A percentile compares a stretch with the other conserved stretches of the same genome.
Conservation (phyloP, 2,329 filamentous ascomycete species). For the Botrytis sinoallii region DNA sequence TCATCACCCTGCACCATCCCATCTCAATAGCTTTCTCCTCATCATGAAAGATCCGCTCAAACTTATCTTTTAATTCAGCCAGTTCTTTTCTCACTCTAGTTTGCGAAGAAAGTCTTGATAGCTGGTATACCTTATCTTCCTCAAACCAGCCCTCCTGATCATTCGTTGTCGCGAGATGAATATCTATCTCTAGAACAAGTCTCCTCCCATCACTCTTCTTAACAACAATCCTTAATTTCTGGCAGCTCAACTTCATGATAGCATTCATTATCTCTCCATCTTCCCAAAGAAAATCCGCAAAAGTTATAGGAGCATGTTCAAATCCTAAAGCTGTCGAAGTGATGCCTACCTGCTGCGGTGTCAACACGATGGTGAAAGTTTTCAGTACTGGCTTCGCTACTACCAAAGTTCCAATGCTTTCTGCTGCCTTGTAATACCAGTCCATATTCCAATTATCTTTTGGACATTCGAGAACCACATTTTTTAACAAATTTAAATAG, state of each 20-base stretch:
- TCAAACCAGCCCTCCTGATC: constrained; percentile 16
- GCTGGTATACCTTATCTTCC: constrained; percentile 10
- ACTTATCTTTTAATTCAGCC: constrained; percentile 25
- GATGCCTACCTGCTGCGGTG: constrained; percentile 21
- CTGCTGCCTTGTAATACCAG: constrained; percentile 26
- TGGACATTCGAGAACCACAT: constrained; percentile 29
- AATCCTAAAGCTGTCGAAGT: constrained; percentile 23
- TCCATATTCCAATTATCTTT: constrained; percentile 23
- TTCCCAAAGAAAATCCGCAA: constrained; percentile 31
- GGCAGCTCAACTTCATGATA: constrained; percentile 27
- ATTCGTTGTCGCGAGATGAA: neutral
- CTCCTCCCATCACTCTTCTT: constrained; percentile 23
- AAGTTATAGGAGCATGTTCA: constrained; percentile 25
- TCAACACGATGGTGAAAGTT: constrained; percentile 28
- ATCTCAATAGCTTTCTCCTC: constrained; percentile 22
- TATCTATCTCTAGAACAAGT: neutral
- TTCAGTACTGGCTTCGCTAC: constrained; percentile 23
- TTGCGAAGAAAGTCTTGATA: neutral
- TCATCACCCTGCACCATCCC: constrained; percentile 23
- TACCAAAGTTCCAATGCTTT: constrained; percentile 25
- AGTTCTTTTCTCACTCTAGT: constrained; percentile 21
- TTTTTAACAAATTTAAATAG: constrained; percentile 24
- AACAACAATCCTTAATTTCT: constrained; percentile 29
- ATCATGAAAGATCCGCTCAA: constrained; percentile 29
- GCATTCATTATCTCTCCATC: constrained; percentile 26